phyloP scores from a whole-genome alignment of 176 grass and related monocot species.

The Cocos nucifera region DNA sequence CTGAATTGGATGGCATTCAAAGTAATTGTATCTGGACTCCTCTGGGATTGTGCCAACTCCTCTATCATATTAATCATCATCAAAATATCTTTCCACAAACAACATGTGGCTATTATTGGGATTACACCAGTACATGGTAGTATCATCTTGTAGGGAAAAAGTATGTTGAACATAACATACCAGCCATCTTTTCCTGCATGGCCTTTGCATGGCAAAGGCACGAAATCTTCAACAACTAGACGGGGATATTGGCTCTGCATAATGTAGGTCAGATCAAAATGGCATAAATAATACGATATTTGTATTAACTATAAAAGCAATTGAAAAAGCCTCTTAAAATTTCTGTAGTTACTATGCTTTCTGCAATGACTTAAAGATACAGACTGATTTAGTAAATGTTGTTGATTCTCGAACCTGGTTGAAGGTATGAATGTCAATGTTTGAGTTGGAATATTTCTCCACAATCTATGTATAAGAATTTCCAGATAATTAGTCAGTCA shows the following conservation, averaged over 20 bases:
- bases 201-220: constrained; percentile 68
- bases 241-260: constrained; percentile 94
- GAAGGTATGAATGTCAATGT: constrained; percentile 88
- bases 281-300: neutral
- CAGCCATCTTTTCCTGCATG: constrained; percentile 63
- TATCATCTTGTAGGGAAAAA: neutral
- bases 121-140: no score
- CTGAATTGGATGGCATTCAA: no score
- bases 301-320: no score
- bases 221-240: constrained; percentile 62
- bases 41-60: no score
- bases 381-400: neutral
- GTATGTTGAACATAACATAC: constrained; percentile 26
- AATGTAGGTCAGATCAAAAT: constrained; percentile 9
- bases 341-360: no score
- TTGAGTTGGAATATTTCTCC: constrained; percentile 73
- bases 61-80: no score
- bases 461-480: constrained; percentile 50
- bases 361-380: no score
- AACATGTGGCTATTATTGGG: no score
- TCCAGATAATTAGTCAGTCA: no score
- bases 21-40: no score
- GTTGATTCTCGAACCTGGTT: constrained; percentile 43
- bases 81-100: no score
- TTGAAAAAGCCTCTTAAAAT: no score